A percentile compares a stretch with the other conserved stretches of the same genome.
These are phyloP conservation scores for Monosporozyma siamensis DNA, from an alignment of 805 yeast species.

Conservation along the genomic window DNA sequence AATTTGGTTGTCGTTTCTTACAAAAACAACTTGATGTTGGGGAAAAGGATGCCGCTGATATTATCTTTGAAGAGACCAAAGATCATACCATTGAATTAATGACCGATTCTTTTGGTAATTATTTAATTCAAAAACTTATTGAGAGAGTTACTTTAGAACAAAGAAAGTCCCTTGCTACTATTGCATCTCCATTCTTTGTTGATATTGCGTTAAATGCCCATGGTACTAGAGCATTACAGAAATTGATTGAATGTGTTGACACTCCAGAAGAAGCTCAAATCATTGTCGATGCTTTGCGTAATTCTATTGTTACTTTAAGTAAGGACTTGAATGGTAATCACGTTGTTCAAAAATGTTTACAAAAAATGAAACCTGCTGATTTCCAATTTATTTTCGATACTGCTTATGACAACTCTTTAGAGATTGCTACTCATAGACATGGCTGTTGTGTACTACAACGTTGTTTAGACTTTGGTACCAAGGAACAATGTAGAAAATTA, in stretches of 20 bases:
- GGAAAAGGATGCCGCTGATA: conserved; percentile 52
- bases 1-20: conserved; percentile 89
- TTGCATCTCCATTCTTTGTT: conserved; percentile 65
- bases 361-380: conserved; percentile 54
- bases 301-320: conserved; percentile 69
- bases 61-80: conserved; percentile 74
- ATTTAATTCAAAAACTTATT: conserved; percentile 79
- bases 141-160: conserved; percentile 67
- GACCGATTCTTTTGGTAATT: conserved; percentile 97
- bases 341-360: conserved; percentile 72
- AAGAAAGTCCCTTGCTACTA: conserved; percentile 56
- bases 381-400: conserved; percentile 87
- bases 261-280: conserved; percentile 63
- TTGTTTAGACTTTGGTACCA: conserved; percentile 82
- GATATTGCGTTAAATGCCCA: conserved; percentile 85
- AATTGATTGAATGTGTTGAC: conserved; percentile 72
- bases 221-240: conserved; percentile 93
- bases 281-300: conserved; percentile 48
- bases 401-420: conserved; percentile 60
- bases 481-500: conserved; percentile 56
- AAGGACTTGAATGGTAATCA: conserved; percentile 94
- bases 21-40: conserved; percentile 75
- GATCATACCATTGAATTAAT: conserved; percentile 75
- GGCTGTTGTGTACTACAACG: conserved; percentile 97
- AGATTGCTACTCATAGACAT: conserved; percentile 89